phyloP scores from a whole-genome alignment of 768 basidiomycete genomes.

The Panaeolus papilionaceus region DNA sequence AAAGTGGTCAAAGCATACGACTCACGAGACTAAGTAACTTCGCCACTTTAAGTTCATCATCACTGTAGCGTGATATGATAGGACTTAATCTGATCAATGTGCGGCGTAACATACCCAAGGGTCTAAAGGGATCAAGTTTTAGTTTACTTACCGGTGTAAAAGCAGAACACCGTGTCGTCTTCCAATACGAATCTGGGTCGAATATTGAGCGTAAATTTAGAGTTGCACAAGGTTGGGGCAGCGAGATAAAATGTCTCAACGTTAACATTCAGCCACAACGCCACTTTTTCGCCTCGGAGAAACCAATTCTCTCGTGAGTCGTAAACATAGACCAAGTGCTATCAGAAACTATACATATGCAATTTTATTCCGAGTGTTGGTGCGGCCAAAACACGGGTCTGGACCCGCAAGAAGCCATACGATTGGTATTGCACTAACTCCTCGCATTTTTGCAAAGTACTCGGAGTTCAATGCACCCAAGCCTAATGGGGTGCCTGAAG shows the following conservation, averaged over 20 bases:
- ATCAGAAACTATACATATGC: neutral
- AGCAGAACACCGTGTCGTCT: neutral
- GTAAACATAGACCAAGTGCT: neutral
- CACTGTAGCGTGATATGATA: neutral
- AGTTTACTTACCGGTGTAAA: neutral
- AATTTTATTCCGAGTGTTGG: neutral
- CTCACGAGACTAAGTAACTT: neutral
- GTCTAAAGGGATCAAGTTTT: neutral
- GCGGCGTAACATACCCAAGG: slow-evolving; percentile 2
- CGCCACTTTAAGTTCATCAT: neutral
- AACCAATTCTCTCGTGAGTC: neutral
- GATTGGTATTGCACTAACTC: neutral
- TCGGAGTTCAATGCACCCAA: neutral
- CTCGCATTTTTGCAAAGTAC: neutral
- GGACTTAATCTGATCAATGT: neutral
- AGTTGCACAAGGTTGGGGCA: neutral
- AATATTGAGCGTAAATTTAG: neutral
- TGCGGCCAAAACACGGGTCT: neutral
- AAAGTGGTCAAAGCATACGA: neutral
- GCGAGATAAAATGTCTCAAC: neutral
- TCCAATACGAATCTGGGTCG: neutral
- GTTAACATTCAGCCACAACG: neutral
- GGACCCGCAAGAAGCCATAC: neutral
- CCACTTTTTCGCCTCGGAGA: neutral
- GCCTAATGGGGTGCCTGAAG: neutral